Evolutionary conservation across 192 early-diverging fungal species (phyloP), one percentile per base, ranked within the genome.

Genomic region (Podila verticillata): DNA sequence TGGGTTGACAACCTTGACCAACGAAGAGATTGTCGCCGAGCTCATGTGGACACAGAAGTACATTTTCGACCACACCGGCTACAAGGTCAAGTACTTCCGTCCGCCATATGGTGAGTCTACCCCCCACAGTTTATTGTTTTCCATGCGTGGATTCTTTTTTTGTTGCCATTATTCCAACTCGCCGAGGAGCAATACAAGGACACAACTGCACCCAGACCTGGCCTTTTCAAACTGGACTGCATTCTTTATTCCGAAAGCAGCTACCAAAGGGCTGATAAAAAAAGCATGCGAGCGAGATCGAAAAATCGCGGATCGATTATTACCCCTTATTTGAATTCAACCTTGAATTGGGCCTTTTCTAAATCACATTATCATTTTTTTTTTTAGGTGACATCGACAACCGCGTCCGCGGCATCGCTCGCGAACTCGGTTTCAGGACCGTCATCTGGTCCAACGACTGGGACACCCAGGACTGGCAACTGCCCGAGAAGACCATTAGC

Each of bases 11-110:
- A 82, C 91, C 3, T 63, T 89, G 48, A 87, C 89, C 31, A 93
- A 91, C 63, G 91, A 86, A 51, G 85, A 90, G 61, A 85, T 94
- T 48, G 85, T 93, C 39, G 88, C 86, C 44, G 92, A 94, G 78
- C 69, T 93, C 49, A 84, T 86, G 54, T 92, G 89, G 86, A 91
- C 87, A 15, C 89, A 89, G 57, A 70, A 81, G 57, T 84, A 81
- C 20, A 86, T 89, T 61, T 83, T 73, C 48, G 83, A 88, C 30
- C 73, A 83, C 48, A 87, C 83, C 32, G 87, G 87, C 61, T 82
- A 83, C 49, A 75, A 80, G 66, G 62, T 87, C 75, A 83, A 83
- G 54, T 83, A 78, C 49, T 84, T 63, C 75, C 79, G 79, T 8
- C 83, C 80, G 10, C 84, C 83, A 7, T 75, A 65, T 69, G 75